Evolutionary conservation across 768 basidiomycete genomes (phyloP), one percentile per base, ranked within the genome.

Genomic region (Sarcodon sp.): DNA sequence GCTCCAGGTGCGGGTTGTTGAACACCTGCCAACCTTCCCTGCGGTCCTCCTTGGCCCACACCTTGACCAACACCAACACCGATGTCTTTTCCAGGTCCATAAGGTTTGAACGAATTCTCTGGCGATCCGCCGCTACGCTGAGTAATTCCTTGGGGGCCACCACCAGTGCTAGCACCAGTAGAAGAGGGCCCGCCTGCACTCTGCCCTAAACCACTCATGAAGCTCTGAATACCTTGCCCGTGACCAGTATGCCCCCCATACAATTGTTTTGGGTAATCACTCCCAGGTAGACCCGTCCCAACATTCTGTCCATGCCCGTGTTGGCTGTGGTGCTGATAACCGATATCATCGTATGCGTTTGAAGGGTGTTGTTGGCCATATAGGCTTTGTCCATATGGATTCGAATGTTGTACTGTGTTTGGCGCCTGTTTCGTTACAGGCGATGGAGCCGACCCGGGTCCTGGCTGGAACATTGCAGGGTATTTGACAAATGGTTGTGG

Each of bases 401-500:
- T 78, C 49, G 69, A 75, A 48, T 73, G 72, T 50, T 73, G 72
- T 45, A 71, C 71, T 47, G 73, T 69, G 44, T 67, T 70, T 35
- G 75, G 76, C 12, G 77, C 76, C 56, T 83, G 83, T 58, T 83
- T 83, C n/a, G 71, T 64, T 4, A 73, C 76, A 1, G 81, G 79
- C 47, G 79, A 80, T 5, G 75, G 79, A 12, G 75, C 75, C 3
- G 74, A 77, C 12, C 82, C 82, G 12, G 81, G 80, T 7, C 77
- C 80, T 33, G 78, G 72, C 55, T 80, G 79, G 69, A 83, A 87
- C 65, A 87, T 79, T 32, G 83, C 62, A 1, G 83, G 83, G 58
- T 87, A 87, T 64, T 87, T 83, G 59, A 80, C 77, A 59, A 80
- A 84, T 3, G 77, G 78, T 56, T 83, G 80, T 6, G 83, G 80